Base-by-base conservation (phyloP, 768 basidiomycete genomes). In the Daedaleopsis nitida region DNA sequence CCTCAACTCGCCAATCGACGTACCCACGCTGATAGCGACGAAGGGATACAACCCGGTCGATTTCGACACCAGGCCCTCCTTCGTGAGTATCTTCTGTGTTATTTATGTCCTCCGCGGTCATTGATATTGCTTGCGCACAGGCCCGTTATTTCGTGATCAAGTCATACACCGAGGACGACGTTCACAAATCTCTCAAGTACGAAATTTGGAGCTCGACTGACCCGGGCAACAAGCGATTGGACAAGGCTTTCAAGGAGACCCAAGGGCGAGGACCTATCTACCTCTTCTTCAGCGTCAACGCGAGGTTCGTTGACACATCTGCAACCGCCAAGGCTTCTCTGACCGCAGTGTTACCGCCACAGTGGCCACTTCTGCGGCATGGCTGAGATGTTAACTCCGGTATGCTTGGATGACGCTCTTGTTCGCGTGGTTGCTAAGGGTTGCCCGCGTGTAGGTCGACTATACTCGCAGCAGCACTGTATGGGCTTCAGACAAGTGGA, bases 401-500 rank as follows among this genome's bases (percentile, higher is more conserved):
- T 94, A 70, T 62, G 86, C 73, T 11, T 42, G 39, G 17, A 42
- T 11, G 39, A 42, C 27, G 27, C 44, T 2, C 3, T 5, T 10
- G n/a, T n/a, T 3, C 21, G 17, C 44, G 44, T n/a, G 9, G 44
- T 21, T 45, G 44, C 17, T 45, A 4, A 45, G 16, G 7, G 10
- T 3, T 16, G 58, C 42, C 16, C 23, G 9, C 43, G 63, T 47
- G 59, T 42, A 88, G 83, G 91, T 98, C 39, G 96, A 98, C 73
- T 96, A 98, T 73, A 90, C 91, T 6, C 84, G 90, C 60, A 94
- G 93, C 72, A 95, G 92, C 63, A 98, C 91, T 1, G 97, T 99
- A 19, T 99, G 97, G 97, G 96, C 96, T 1, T 96, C 96, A 37
- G 96, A 98, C 76, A 99, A 99, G 73, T 99, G 97, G 97, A 98